Evolutionary conservation across 306 rosid genomes (phyloP), one percentile per base, ranked within the genome.

Genomic region (Betula pendula): DNA sequence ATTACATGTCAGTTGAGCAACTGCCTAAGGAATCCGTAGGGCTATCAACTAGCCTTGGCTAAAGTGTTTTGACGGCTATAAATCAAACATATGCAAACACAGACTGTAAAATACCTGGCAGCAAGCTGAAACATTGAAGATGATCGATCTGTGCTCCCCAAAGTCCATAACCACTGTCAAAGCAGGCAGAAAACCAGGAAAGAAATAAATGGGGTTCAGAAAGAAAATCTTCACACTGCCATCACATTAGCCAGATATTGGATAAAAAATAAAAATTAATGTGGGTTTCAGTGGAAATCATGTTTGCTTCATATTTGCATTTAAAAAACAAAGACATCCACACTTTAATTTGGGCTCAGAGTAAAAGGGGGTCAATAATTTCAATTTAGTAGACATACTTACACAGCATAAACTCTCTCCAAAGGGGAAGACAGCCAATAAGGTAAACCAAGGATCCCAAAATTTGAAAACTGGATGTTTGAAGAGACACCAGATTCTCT

Each of bases 381-480:
- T 38, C 45, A 65, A 65, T 51, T 27, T 56, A 68, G 70, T 60
- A 63, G 81, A 79, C 50, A 70, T 56, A 75, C 97, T 85, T 79
- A 92, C 98, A 17, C 70, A 20, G 90, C 62, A 75, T 79, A 87
- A 75, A 81, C 84, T 75, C 79, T 84, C 82, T 95, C 98, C 63
- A 78, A 62, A 48, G 88, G 89, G 70, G 77, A 76, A 72, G 78
- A 67, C 84, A 90, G 55, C 98, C 98, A 92, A 80, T 92, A 92
- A 59, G 97, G 98, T 66, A 95, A 79, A 77, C 97, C 96, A 74
- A 95, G 97, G 76, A 83, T 75, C 71, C 89, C 91, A 69, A 95
- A 88, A 75, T 95, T 92, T 49, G 96, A 95, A 75, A 95, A 82
- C 67, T 75, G 84, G 75, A 90, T 75, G 79, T 83, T 81, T 48